A percentile compares a stretch with the other conserved stretches of the same genome.
Evolutionary conservation across 441 rosid genomes (phyloP).

Genomic region (Jatropha multifida): DNA sequence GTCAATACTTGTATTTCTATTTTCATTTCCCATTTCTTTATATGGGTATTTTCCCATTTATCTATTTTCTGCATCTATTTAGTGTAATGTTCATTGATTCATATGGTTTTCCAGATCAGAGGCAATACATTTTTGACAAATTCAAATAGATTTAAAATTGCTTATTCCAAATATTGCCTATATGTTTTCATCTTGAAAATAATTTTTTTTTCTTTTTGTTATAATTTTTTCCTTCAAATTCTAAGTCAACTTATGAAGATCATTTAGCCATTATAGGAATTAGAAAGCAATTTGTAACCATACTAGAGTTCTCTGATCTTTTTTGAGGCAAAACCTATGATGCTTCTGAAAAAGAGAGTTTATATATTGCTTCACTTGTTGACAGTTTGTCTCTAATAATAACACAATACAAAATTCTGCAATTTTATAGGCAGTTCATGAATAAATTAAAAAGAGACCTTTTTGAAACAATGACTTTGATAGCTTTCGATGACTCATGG

Average conservation of each 20-base stretch:
- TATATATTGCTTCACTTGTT: no score
- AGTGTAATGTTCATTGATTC: neutral
- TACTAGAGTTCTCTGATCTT: neutral
- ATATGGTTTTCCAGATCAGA: neutral
- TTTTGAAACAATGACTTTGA: no score
- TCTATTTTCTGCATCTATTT: neutral
- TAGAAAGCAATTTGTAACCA: neutral
- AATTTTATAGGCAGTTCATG: no score
- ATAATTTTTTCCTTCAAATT: no score
- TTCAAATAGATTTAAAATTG: no score
- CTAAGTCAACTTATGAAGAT: neutral
- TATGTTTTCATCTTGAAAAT: neutral
- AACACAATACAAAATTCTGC: no score
- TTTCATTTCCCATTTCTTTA: neutral
- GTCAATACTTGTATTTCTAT: neutral
- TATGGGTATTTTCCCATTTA: neutral
- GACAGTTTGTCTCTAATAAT: no score
- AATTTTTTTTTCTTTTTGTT: no score
- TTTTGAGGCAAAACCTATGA: neutral
- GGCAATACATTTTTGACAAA: no score
- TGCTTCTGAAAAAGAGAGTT: no score
- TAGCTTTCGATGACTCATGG: no score
- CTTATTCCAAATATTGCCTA: neutral
- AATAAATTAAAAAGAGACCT: no score
- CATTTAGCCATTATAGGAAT: neutral